Percentiles rank a stretch among this genome's conserved stretches.
Evolutionary conservation across 176 grass and related monocot genomes (phyloP).

Genomic region (Oryza punctata): DNA sequence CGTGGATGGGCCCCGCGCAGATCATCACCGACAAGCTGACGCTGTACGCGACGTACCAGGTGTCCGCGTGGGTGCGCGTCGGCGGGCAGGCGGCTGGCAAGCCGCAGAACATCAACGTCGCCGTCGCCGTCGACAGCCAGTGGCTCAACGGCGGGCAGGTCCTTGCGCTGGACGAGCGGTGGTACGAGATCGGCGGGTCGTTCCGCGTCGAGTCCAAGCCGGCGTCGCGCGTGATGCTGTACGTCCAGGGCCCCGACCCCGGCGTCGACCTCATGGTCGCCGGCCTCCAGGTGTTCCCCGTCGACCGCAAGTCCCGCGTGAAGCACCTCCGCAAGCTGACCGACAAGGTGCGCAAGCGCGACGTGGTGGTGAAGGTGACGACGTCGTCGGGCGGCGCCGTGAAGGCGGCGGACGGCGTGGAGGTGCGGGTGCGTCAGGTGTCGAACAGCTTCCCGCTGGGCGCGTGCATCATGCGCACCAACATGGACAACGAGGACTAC

Average conservation of each 20-base stretch:
- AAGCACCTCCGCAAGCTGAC: slow-evolving; percentile 62
- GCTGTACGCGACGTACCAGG: slow-evolving; percentile 74
- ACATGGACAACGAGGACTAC: slow-evolving; percentile 95
- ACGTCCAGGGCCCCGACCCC: slow-evolving; percentile 66
- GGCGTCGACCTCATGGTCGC: slow-evolving; percentile 90
- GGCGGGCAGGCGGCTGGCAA: slow-evolving; percentile 25
- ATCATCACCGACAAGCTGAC: slow-evolving; percentile 70
- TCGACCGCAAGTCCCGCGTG: slow-evolving; percentile 55
- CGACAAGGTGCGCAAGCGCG: slow-evolving; percentile 71
- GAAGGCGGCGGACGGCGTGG: neutral
- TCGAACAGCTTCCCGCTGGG: slow-evolving; percentile 88
- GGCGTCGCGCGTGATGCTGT: slow-evolving; percentile 56
- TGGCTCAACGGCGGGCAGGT: slow-evolving; percentile 84
- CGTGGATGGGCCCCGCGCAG: slow-evolving; percentile 88
- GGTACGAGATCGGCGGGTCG: slow-evolving; percentile 84
- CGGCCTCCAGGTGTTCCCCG: slow-evolving; percentile 75
- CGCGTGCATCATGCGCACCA: slow-evolving; percentile 75
- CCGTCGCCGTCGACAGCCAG: slow-evolving; percentile 60
- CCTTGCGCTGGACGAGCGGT: slow-evolving; percentile 60
- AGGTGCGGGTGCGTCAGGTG: slow-evolving; percentile 58
- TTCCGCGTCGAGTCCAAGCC: slow-evolving; percentile 69
- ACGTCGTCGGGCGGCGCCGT: neutral
- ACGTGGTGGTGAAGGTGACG: slow-evolving; percentile 70
- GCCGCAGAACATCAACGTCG: slow-evolving; percentile 58
- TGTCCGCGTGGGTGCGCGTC: slow-evolving; percentile 80